Conservation (phyloP, 148 eudicot genomes). For the Heliamphora exappendiculata region DNA sequence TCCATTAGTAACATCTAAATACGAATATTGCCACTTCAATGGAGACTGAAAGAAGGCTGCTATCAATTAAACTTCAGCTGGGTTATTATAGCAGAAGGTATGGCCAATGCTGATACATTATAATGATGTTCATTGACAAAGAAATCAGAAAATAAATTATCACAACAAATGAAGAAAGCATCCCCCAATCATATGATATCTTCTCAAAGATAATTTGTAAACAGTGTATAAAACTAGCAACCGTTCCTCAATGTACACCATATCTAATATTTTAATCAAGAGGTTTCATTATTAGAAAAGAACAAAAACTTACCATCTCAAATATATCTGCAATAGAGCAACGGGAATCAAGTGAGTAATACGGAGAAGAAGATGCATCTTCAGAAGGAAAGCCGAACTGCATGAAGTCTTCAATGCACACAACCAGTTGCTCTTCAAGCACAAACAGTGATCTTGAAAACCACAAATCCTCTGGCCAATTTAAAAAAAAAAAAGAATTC, state of each 20-base stretch:
- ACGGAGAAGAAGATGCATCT: constrained; percentile 22
- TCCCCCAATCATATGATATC: not conserved
- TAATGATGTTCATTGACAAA: not conserved
- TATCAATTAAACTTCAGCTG: not conserved
- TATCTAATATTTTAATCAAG: not conserved
- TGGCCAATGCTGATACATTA: too few species aligned
- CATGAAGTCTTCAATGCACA: constrained; percentile 52
- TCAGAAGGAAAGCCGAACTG: constrained; percentile 35
- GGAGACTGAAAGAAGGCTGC: not conserved
- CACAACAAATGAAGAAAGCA: not conserved
- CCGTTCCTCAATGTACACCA: not conserved
- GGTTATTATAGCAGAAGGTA: not conserved
- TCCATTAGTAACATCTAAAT: not conserved
- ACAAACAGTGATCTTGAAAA: constrained; percentile 56
- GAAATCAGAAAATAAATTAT: not conserved
- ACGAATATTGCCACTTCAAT: not conserved
- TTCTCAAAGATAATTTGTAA: not conserved
- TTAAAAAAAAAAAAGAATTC: not conserved
- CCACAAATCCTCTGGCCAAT: constrained; percentile 41
- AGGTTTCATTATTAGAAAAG: not conserved
- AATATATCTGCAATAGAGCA: constrained; percentile 36
- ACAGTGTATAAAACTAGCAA: not conserved
- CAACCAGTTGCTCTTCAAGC: constrained; percentile 35
- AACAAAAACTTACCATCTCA: constrained; percentile 42
- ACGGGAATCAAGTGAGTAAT: constrained; percentile 46